These are phyloP conservation scores for Ustilago sp. DNA, from an alignment of 1,284 basidiomycete genomes.

Conservation along the genomic window DNA sequence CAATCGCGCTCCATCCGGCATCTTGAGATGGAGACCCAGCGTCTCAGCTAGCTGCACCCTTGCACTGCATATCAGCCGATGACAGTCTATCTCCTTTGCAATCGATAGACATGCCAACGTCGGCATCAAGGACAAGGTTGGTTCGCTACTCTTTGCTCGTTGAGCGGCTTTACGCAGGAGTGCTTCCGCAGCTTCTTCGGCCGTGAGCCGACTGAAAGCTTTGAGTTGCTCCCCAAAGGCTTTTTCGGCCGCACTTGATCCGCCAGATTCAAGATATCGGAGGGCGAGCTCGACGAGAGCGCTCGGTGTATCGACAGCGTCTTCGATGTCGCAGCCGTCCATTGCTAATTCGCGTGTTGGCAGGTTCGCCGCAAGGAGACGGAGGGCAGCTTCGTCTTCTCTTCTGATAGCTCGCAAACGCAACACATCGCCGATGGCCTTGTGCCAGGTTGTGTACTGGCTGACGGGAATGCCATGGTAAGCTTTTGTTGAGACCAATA, in stretches of 20 bases:
- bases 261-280: constrained; percentile 31
- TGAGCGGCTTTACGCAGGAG: constrained; percentile 30
- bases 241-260: constrained; percentile 16
- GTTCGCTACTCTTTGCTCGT: constrained; percentile 21
- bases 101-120: constrained; percentile 34
- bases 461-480: constrained; percentile 28
- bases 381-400: constrained; percentile 26
- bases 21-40: constrained; percentile 32
- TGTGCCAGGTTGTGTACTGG: constrained; percentile 33
- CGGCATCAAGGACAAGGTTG: constrained; percentile 32
- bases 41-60: constrained; percentile 38
- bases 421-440: constrained; percentile 28
- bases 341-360: neutral
- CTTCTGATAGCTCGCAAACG: constrained; percentile 33
- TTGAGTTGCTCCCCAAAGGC: constrained; percentile 22
- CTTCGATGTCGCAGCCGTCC: constrained; percentile 28
- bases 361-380: constrained; percentile 15
- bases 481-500: constrained; percentile 25
- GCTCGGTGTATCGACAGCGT: constrained; percentile 35
- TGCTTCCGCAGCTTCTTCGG: constrained; percentile 29
- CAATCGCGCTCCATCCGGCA: constrained; percentile 33
- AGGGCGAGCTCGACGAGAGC: constrained; percentile 36
- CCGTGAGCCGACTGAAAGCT: constrained; percentile 24
- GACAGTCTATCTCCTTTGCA: constrained; percentile 42
- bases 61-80: constrained; percentile 24